Base-by-base conservation (phyloP, 768 basidiomycete species). In the Mycena haematopus region DNA sequence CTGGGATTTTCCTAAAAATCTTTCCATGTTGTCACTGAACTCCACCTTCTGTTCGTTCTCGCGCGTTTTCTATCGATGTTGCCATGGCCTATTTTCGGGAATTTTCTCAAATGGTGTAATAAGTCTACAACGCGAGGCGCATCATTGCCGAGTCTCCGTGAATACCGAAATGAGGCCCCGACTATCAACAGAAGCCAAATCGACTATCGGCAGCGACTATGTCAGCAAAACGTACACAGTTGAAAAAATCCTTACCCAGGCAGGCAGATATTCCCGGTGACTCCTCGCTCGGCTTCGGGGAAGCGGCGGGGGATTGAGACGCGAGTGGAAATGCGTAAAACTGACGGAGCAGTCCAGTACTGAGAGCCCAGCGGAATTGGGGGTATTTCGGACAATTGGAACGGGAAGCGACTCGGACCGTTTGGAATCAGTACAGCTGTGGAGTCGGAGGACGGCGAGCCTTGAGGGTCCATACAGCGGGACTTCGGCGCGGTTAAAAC, bases 101-200 rank as follows among this genome's bases (percentile, higher is more conserved):
- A 56, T 46, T 47, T 47, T 24, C 55, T 33, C 55, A 56, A 56
- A 56, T 47, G 45, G 53, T 54, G 53, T 54, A 54, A 54, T 14
- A 27, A 22, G 36, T n/a, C 29, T 5, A 50, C 29, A 46, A 46
- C 11, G 27, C 56, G 44, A 56, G 55, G 55, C 55, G 55, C 42
- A 45, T 45, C 55, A 56, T 46, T 22, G 15, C 44, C 40, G 35
- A 35, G 22, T 35, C 13, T 56, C 45, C 29, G 44, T 35, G 29
- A 35, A 11, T 9, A 9, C 40, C 6, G 38, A 44, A 35, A 54
- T 54, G 53, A 42, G 40, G 52, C 25, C 19, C 7, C 36, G 52
- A 40, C 52, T 53, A 53, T 53, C 52, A 53, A 19, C 6, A 10
- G 29, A 40, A 52, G 52, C 17, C 17, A 25, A 22, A 22, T 15